Evolutionary conservation across 2,329 filamentous ascomycete genomes (phyloP).

Genomic region (Phaeosphaeria sp.): DNA sequence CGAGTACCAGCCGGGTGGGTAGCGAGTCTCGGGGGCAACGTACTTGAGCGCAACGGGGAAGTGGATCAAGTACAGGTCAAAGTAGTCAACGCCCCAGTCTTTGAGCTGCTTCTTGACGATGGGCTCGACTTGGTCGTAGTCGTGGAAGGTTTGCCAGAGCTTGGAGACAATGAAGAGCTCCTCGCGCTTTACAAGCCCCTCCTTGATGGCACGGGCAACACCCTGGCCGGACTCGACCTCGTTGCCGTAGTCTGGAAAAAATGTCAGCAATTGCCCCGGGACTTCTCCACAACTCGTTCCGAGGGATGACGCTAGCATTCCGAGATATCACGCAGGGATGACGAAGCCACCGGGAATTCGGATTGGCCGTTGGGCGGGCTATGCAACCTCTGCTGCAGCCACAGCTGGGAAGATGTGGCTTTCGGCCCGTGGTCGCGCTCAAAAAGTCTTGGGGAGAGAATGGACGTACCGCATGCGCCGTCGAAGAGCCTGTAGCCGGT

Average conservation of each 20-base stretch:
- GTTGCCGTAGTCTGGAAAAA: slow-evolving; percentile 45
- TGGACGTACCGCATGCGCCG: slow-evolving; percentile 44
- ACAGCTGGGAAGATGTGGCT: slow-evolving; percentile 4
- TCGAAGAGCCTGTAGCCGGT: slow-evolving; percentile 47
- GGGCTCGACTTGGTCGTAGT: slow-evolving; percentile 75
- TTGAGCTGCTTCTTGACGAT: slow-evolving; percentile 69
- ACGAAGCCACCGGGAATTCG: slow-evolving; percentile 30
- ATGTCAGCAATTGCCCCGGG: slow-evolving; percentile 5
- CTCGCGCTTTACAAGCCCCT: slow-evolving; percentile 56
- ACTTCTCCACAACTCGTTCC: slow-evolving; percentile 8
- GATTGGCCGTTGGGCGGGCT: slow-evolving; percentile 10
- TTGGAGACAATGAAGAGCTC: slow-evolving; percentile 94
- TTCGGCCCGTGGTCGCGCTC: slow-evolving; percentile 5
- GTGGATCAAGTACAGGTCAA: slow-evolving; percentile 71
- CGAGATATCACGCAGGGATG: slow-evolving; percentile 20
- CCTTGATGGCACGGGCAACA: slow-evolving; percentile 48
- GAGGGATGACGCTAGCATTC: slow-evolving; percentile 18
- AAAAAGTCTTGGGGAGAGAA: neutral
- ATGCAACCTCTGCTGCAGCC: neutral
- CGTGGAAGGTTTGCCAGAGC: slow-evolving; percentile 93
- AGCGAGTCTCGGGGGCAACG: slow-evolving; percentile 42
- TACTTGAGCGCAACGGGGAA: slow-evolving; percentile 84
- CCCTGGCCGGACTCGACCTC: slow-evolving; percentile 47
- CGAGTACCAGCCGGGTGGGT: slow-evolving; percentile 47
- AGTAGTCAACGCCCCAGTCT: slow-evolving; percentile 48